These are phyloP conservation scores for Kondoa subrosea DNA, from an alignment of 768 basidiomycete species.

Conservation along the genomic window DNA sequence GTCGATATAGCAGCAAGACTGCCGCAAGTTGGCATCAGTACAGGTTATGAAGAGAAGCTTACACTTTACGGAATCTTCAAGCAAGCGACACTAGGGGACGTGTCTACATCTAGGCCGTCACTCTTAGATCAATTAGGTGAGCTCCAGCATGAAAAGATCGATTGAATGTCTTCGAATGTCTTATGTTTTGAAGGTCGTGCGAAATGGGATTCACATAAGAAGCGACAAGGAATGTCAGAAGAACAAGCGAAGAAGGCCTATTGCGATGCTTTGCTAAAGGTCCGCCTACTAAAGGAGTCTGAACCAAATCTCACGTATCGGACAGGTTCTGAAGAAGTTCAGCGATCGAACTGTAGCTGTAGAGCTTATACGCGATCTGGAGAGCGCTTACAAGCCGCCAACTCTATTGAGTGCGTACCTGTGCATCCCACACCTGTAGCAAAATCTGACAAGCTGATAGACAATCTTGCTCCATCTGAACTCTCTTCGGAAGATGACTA, in stretches of 20 bases:
- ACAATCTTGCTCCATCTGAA: not conserved
- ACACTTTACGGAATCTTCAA: not conserved
- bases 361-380: not conserved
- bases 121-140: not conserved
- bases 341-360: not conserved
- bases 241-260: not conserved
- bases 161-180: no score
- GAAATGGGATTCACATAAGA: not conserved
- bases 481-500: not conserved
- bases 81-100: not conserved
- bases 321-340: not conserved
- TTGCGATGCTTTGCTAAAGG: not conserved
- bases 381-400: not conserved
- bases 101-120: not conserved
- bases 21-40: not conserved
- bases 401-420: not conserved
- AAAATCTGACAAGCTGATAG: not conserved
- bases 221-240: not conserved
- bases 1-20: not conserved
- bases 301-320: not conserved
- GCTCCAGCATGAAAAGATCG: not conserved
- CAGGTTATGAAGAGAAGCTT: not conserved
- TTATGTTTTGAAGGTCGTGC: not conserved
- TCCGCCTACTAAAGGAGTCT: no score
- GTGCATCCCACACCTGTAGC: no score